Evolutionary conservation across 2,329 filamentous ascomycete species (phyloP), one percentile per base, ranked within the genome.

Genomic region (Blumeria hordei): DNA sequence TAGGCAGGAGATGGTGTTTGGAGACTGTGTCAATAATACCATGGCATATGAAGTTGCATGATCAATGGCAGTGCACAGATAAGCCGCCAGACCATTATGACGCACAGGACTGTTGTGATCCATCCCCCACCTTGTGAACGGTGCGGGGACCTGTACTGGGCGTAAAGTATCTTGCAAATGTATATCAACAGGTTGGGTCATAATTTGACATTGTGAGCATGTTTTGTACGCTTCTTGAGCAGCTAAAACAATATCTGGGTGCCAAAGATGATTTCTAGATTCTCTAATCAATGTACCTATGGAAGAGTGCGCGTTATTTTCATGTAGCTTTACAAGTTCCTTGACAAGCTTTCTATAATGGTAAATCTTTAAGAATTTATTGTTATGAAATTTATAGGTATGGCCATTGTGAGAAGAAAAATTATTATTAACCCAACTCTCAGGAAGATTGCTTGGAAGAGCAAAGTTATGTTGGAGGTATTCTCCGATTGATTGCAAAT

Each of bases 401-500:
- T 45, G n/a, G n/a, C 11, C n/a, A 45, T 45, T 18, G 41, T 45
- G 41, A 45, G 21, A 45, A 16, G 16, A 14, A 45, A 9, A 45
- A 45, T 45, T 14, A 3, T 45, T 45, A 45, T 45, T 14, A 45
- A 45, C 41, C 41, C 41, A 45, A 16, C 21, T 5, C 21, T 45
- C 21, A 7, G n/a, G 14, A 18, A 18, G 41, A 18, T 45, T 45
- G 9, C 14, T 9, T 18, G 41, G 41, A 16, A 45, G 21, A 3
- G n/a, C 7, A 45, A 18, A 3, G 3, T 45, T 45, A 16, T 14
- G 8, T 16, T 14, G 21, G 21, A 45, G 41, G 36, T 51, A 28
- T 51, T 51, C 49, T 7, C 49, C 49, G n/a, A 51, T 51, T 51
- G 21, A 36, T 51, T 51, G 49, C n/a, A 51, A 28, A 34, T 51